phyloP scores from a whole-genome alignment of 345 rosid genomes.

The Ceriops decandra region DNA sequence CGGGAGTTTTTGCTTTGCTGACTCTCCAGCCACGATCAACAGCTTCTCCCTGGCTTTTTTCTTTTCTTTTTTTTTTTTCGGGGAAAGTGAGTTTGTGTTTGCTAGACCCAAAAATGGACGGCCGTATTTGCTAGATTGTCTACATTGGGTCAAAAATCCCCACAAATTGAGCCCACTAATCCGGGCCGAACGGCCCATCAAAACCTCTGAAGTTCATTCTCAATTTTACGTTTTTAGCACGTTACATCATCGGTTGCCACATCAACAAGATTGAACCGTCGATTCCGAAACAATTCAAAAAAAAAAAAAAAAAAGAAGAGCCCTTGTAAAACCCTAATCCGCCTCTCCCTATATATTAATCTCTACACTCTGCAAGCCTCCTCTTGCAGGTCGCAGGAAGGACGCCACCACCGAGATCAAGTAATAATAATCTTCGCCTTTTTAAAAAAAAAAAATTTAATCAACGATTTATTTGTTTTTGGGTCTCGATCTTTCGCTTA shows the following conservation, averaged over 20 bases:
- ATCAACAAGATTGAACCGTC: background rate
- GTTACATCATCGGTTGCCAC: too few species aligned
- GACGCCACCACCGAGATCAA: background rate
- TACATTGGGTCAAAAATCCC: too few species aligned
- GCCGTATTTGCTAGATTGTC: too few species aligned
- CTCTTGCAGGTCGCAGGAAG: background rate
- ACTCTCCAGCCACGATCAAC: slow-evolving; percentile 17
- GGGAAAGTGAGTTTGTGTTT: too few species aligned
- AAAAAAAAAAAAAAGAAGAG: background rate
- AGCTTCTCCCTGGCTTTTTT: background rate
- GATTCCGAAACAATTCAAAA: background rate
- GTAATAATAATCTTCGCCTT: background rate
- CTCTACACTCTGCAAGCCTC: background rate
- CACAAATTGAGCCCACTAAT: too few species aligned
- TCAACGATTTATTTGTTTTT: background rate
- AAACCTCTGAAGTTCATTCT: too few species aligned
- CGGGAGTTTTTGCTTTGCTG: slow-evolving; percentile 14
- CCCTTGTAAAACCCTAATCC: background rate
- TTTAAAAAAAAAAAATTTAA: background rate
- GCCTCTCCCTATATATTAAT: background rate
- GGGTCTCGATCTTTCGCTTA: background rate
- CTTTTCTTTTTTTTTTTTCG: background rate
- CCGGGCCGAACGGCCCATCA: too few species aligned
- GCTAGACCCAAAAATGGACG: too few species aligned
- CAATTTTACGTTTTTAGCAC: too few species aligned